Evolutionary conservation across 768 basidiomycete species (phyloP).

Genomic region (Lepiota brunneoincarnata): DNA sequence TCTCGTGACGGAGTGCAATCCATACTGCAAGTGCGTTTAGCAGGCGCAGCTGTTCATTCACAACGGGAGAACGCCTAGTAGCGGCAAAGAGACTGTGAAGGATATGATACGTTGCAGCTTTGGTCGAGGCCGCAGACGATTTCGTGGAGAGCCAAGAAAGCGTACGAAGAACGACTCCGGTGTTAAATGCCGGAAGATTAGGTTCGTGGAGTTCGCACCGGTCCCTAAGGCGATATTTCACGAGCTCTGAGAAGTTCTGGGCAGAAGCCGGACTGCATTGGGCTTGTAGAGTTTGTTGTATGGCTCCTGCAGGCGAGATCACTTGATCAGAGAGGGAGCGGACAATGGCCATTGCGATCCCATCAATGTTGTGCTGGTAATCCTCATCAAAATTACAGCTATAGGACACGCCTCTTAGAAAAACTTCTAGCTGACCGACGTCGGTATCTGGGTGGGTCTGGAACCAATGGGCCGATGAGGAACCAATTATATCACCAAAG

Average conservation of each 20-base stretch:
- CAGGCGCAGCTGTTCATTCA: conserved; percentile 81
- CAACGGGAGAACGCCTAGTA: conserved; percentile 63
- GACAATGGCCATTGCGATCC: conserved; percentile 56
- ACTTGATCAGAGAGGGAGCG: conserved; percentile 70
- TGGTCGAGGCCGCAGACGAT: conserved; percentile 37
- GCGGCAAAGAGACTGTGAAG: conserved; percentile 69
- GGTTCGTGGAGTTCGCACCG: conserved; percentile 56
- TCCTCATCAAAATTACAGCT: conserved; percentile 16
- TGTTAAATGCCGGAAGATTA: conserved; percentile 61
- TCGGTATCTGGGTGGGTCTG: conserved; percentile 24
- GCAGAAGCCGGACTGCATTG: conserved; percentile 17
- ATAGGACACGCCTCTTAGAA: conserved; percentile 12
- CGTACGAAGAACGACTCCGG: conserved; percentile 48
- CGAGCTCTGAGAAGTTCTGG: conserved; percentile 48
- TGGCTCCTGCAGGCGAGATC: conserved; percentile 46
- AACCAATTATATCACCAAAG: conserved; percentile 69
- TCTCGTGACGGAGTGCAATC: conserved; percentile 56
- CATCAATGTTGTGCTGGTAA: conserved; percentile 43
- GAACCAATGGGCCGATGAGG: conserved; percentile 50
- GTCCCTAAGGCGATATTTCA: conserved; percentile 45
- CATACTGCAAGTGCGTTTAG: conserved; percentile 73
- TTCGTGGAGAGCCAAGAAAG: conserved; percentile 57
- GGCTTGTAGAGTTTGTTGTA: conserved; percentile 41
- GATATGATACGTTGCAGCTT: conserved; percentile 75
- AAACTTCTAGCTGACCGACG: conserved; percentile 8